Evolutionary conservation across 495 filamentous ascomycete species (phyloP).

Genomic region (Daldinia caldariorum): DNA sequence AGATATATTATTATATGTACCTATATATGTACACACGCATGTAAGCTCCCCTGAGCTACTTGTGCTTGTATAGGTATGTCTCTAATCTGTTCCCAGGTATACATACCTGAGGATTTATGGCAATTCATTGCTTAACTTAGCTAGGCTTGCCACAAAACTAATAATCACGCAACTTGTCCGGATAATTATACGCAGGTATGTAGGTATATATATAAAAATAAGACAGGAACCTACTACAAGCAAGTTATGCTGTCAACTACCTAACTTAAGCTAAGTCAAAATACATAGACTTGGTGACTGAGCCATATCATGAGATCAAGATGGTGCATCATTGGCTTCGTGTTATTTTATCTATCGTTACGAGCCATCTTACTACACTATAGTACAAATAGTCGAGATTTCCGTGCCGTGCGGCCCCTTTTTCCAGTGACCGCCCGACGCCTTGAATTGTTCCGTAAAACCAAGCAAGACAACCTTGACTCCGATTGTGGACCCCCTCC

Average conservation of each 20-base stretch:
- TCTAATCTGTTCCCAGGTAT: neutral
- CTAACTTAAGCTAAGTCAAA: neutral
- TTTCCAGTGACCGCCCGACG: conserved; percentile 33
- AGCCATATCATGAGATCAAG: neutral
- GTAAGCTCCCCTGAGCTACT: neutral
- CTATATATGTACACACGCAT: neutral
- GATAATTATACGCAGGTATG: neutral
- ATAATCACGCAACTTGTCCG: neutral
- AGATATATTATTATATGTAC: no score
- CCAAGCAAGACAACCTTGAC: conserved; percentile 37
- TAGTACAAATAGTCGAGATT: conserved; percentile 46
- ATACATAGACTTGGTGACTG: neutral
- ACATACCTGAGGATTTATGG: neutral
- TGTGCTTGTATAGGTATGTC: neutral
- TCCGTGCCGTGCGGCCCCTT: conserved; percentile 25
- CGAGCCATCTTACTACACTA: conserved; percentile 34
- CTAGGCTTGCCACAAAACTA: neutral
- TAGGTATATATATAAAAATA: no score
- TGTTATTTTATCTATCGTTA: conserved; percentile 18
- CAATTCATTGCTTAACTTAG: neutral
- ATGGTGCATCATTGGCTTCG: conserved; percentile 1
- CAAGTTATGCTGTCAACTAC: neutral
- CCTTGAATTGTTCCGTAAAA: conserved; percentile 25
- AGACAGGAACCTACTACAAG: no score
- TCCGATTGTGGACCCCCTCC: conserved; percentile 23